Conservation (phyloP, 2,329 filamentous ascomycete species). For the Penicillium brevicompactum region DNA sequence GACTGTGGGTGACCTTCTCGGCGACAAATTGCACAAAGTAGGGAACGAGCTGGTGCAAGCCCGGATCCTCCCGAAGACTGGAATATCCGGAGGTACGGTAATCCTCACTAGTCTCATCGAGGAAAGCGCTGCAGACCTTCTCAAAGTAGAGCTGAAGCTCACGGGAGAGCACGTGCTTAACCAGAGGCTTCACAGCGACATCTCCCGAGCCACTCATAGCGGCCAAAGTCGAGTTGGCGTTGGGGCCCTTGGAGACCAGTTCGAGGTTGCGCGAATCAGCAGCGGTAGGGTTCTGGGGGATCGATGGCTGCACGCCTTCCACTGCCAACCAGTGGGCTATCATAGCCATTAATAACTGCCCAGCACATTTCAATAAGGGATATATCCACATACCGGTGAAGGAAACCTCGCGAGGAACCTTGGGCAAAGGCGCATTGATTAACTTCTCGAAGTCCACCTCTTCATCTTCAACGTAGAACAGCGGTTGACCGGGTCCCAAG, state of each 20-base stretch:
- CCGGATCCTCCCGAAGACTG: slow-evolving; percentile 84
- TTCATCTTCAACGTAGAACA: slow-evolving; percentile 98
- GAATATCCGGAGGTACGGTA: slow-evolving; percentile 83
- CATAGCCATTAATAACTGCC: slow-evolving; percentile 10
- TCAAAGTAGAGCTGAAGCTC: slow-evolving; percentile 97
- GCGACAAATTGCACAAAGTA: slow-evolving; percentile 97
- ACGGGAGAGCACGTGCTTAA: slow-evolving; percentile 95
- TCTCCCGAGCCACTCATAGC: slow-evolving; percentile 83
- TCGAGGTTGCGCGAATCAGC: slow-evolving; percentile 82
- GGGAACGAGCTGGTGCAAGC: slow-evolving; percentile 90
- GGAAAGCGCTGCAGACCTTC: slow-evolving; percentile 84
- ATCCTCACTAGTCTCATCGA: slow-evolving; percentile 85
- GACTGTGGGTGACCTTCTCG: slow-evolving; percentile 90
- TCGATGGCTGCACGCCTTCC: slow-evolving; percentile 94
- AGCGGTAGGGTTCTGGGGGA: slow-evolving; percentile 91
- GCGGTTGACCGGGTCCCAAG: slow-evolving; percentile 85
- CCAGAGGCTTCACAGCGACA: slow-evolving; percentile 79
- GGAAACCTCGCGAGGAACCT: slow-evolving; percentile 87
- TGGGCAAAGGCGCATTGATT: slow-evolving; percentile 93
- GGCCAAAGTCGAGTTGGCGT: slow-evolving; percentile 81
- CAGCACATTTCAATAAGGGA: neutral
- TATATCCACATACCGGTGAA: slow-evolving; percentile 70
- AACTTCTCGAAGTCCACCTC: slow-evolving; percentile 99
- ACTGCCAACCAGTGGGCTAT: slow-evolving; percentile 95
- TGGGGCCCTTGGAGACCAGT: slow-evolving; percentile 84